Base-by-base conservation (phyloP, 176 grass and related monocot species). In the Elymus sibiricus region DNA sequence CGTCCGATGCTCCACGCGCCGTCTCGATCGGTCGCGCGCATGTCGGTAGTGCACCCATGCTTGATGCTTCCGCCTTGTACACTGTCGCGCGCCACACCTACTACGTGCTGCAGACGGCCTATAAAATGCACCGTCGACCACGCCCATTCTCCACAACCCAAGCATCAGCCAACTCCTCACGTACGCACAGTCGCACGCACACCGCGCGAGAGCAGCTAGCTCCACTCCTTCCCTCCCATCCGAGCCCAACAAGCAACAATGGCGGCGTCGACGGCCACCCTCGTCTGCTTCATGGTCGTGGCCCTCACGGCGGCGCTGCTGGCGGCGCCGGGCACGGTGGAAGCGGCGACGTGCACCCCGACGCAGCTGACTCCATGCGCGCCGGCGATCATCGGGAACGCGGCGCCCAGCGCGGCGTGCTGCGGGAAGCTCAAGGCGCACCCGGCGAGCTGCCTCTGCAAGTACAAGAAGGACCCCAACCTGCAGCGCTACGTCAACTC, bases 401-500 rank as follows among this genome's bases (percentile, higher is more conserved):
- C 85, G 67, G 69, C 85, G 40, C 95, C 95, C 21, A 75, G 76
- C 12, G 53, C 76, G 49, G 84, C 88, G 49, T 97, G 95, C 88
- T 94, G 95, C 78, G 62, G 81, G 43, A 94, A 78, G 90, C 88
- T 97, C 11, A 94, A 84, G 90, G 86, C 88, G 80, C 95, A 97
- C 64, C 87, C 79, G 80, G 86, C 90, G 6, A 86, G 75, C 93
- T 97, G 95, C 87, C 89, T 97, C 65, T 97, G 95, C 85, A 89
- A 83, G 88, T 97, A 97, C 95, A 76, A 88, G 86, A 89, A 87
- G 77, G 66, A 94, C 84, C 92, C 95, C 56, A 89, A 63, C 65
- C 64, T 97, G 70, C 60, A 79, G 82, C 86, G 90, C 28, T 94
- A 93, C 85, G 86, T 97, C 90, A 94, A 94, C 92, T 97, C 95